A percentile compares a stretch with the other conserved stretches of the same genome.
phyloP scores from a whole-genome alignment of 2,329 filamentous ascomycete genomes.

The Penicillium capsulatum region DNA sequence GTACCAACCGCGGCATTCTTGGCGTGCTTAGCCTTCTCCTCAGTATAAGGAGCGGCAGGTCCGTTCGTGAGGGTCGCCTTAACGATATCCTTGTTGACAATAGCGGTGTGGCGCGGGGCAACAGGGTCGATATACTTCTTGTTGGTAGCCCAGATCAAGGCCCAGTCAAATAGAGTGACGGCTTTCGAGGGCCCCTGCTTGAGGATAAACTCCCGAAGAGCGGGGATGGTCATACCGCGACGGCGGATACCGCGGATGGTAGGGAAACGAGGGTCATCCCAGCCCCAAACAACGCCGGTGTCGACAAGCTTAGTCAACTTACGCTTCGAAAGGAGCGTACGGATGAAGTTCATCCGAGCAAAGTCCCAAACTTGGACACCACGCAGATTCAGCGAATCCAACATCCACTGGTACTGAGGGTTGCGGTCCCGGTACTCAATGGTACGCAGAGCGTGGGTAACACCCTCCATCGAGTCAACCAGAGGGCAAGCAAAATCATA shows the following conservation, averaged over 20 bases:
- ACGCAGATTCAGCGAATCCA: slow-evolving; percentile 46
- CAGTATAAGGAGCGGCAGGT: slow-evolving; percentile 58
- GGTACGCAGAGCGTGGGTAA: slow-evolving; percentile 62
- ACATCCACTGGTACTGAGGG: slow-evolving; percentile 51
- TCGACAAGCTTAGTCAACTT: slow-evolving; percentile 51
- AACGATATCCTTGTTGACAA: slow-evolving; percentile 67
- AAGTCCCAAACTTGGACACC: slow-evolving; percentile 50
- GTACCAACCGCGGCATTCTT: slow-evolving; percentile 82
- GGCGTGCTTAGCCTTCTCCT: slow-evolving; percentile 79
- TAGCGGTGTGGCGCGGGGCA: slow-evolving; percentile 67
- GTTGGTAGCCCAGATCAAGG: slow-evolving; percentile 55
- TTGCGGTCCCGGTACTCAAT: slow-evolving; percentile 57
- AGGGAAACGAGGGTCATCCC: slow-evolving; percentile 51
- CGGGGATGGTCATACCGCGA: slow-evolving; percentile 48
- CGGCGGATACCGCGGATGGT: slow-evolving; percentile 50
- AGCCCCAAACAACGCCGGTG: slow-evolving; percentile 47
- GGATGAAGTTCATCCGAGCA: slow-evolving; percentile 51
- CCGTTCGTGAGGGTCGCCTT: slow-evolving; percentile 65
- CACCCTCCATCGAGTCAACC: slow-evolving; percentile 59
- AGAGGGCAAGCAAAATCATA: slow-evolving; percentile 65
- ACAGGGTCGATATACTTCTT: slow-evolving; percentile 79
- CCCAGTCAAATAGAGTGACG: slow-evolving; percentile 49
- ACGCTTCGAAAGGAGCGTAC: slow-evolving; percentile 49
- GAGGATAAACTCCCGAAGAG: slow-evolving; percentile 48
- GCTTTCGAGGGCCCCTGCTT: slow-evolving; percentile 49